Conservation (phyloP, 1,284 basidiomycete genomes). For the Leccinum olivaceoglutinosum region DNA sequence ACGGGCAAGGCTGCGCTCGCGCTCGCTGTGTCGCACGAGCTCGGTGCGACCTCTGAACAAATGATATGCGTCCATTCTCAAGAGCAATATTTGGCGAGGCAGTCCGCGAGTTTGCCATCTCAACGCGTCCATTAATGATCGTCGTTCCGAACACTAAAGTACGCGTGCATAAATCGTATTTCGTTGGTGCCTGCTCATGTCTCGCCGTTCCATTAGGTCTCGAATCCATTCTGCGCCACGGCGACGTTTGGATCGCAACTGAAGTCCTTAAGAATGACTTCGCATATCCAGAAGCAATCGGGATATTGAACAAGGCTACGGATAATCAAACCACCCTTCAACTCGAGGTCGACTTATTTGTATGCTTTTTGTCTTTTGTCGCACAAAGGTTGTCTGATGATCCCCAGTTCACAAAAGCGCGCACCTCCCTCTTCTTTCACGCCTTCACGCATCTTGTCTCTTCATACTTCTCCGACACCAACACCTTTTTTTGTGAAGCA, state of each 20-base stretch:
- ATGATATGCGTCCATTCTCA: no score
- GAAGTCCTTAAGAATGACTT: slow-evolving; percentile 88
- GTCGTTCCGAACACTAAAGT: slow-evolving; percentile 62
- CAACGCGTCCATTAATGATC: slow-evolving; percentile 61
- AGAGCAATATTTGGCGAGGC: slow-evolving; percentile 18
- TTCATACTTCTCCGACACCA: slow-evolving; percentile 68
- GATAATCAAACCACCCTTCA: slow-evolving; percentile 53
- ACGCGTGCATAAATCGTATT: slow-evolving; percentile 30
- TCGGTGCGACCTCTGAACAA: slow-evolving; percentile 55
- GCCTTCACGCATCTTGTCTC: slow-evolving; percentile 75
- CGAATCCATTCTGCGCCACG: slow-evolving; percentile 76
- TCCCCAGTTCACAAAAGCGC: slow-evolving; percentile 47
- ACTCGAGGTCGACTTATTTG: slow-evolving; percentile 71
- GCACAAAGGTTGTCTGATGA: slow-evolving; percentile 57
- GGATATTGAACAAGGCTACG: slow-evolving; percentile 45
- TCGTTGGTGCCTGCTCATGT: slow-evolving; percentile 10
- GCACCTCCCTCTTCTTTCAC: slow-evolving; percentile 67
- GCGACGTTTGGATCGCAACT: slow-evolving; percentile 83
- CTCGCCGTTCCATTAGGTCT: slow-evolving; percentile 44
- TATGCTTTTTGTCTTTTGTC: slow-evolving; percentile 75
- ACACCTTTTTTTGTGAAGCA: slow-evolving; percentile 78
- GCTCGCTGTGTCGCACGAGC: slow-evolving; percentile 88
- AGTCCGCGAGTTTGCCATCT: slow-evolving; percentile 34
- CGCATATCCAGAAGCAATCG: slow-evolving; percentile 55
- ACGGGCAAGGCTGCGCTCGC: slow-evolving; percentile 97